Conservation (phyloP, 2,329 filamentous ascomycete genomes). For the Fusarium albosuccineum region DNA sequence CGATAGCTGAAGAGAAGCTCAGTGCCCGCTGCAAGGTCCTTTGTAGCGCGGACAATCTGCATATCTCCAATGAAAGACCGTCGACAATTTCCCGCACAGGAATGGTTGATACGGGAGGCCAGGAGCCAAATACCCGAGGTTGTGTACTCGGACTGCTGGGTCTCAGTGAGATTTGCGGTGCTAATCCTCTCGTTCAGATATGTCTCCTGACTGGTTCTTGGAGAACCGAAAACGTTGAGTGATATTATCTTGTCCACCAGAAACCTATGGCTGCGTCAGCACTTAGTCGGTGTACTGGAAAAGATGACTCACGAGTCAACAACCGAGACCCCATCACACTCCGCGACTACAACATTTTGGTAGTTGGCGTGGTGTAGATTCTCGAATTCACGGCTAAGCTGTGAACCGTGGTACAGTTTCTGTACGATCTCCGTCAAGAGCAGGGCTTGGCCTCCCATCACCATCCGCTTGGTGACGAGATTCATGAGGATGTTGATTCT, state of each 20-base stretch:
- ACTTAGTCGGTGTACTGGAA: accelerated
- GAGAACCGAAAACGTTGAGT: slow-evolving; percentile 59
- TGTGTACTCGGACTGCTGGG: neutral
- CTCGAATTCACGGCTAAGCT: slow-evolving; percentile 12
- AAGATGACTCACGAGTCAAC: slow-evolving; percentile 59
- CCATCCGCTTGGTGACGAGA: slow-evolving; percentile 46
- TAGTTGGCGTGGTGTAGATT: slow-evolving; percentile 59
- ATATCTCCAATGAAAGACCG: slow-evolving; percentile 68
- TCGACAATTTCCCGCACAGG: slow-evolving; percentile 60
- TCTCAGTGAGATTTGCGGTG: neutral
- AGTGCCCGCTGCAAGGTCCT: slow-evolving; percentile 56
- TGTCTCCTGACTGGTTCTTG: slow-evolving; percentile 37
- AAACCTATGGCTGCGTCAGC: slow-evolving; percentile 51
- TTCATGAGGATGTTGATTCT: slow-evolving; percentile 53
- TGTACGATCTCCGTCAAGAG: slow-evolving; percentile 58
- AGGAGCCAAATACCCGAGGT: slow-evolving; percentile 60
- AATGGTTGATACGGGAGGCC: slow-evolving; percentile 66
- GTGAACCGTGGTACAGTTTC: slow-evolving; percentile 59
- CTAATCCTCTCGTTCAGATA: neutral
- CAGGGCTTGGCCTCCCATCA: slow-evolving; percentile 55
- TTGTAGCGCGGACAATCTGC: slow-evolving; percentile 61
- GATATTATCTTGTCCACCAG: slow-evolving; percentile 58
- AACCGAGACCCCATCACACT: slow-evolving; percentile 53
- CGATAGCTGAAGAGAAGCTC: slow-evolving; percentile 62
- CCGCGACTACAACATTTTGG: slow-evolving; percentile 25